These are phyloP conservation scores for Racocetra persica DNA, from an alignment of 371 early-diverging fungal genomes.

Conservation along the genomic window DNA sequence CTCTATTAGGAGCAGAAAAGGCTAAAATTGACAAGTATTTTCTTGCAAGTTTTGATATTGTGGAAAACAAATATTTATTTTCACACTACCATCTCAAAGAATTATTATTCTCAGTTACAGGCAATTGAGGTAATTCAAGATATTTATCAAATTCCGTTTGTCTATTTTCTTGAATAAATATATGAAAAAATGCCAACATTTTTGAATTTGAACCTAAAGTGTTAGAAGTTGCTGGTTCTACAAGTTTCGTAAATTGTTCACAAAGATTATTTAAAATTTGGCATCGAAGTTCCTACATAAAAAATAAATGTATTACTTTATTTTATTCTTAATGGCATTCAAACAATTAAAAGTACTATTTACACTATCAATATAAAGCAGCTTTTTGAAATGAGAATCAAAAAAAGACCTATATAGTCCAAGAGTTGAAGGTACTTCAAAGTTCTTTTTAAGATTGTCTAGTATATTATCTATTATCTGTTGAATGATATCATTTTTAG, in stretches of 20 bases:
- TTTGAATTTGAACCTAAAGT: neutral
- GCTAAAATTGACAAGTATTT: slow-evolving; percentile 2
- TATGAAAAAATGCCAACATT: neutral
- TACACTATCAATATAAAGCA: too few species aligned
- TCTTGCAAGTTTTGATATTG: slow-evolving; percentile 3
- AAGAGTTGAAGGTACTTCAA: neutral
- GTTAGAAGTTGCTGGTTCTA: neutral
- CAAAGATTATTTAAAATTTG: slow-evolving; percentile 24
- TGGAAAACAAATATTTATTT: neutral
- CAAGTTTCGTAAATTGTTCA: neutral
- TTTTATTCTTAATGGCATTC: too few species aligned
- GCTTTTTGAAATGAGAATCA: neutral
- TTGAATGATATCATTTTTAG: neutral
- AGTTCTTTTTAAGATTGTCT: neutral
- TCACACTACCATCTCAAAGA: neutral
- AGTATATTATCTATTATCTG: slow-evolving; percentile 10
- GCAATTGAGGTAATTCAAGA: neutral
- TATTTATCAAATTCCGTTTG: neutral
- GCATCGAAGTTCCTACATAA: neutral
- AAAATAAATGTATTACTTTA: too few species aligned
- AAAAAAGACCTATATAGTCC: slow-evolving; percentile 25
- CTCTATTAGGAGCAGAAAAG: neutral
- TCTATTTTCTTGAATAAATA: neutral
- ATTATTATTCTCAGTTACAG: neutral
- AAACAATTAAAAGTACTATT: too few species aligned